Evolutionary conservation across 805 yeast genomes (phyloP), one percentile per base, ranked within the genome.

Genomic region (Lipomyces orientalis): DNA sequence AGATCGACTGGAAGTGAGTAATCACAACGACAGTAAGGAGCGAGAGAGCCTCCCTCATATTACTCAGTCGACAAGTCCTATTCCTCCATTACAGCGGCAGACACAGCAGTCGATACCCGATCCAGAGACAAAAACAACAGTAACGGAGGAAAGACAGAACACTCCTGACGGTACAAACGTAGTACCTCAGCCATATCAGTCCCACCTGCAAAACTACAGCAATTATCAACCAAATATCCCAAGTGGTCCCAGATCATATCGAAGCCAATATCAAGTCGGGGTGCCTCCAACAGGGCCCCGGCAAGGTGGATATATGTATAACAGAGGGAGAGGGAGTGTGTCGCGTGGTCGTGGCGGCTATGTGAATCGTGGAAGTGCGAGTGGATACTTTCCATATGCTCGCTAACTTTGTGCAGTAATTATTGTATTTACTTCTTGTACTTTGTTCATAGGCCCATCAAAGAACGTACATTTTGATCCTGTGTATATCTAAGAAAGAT

Each of bases 341-440:
- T 31, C 37, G 22, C n/a, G 49, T 31, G n/a, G 34, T 19, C 35
- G 37, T 33, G 34, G 62, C 12, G 62, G 62, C 8, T 52, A 54
- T 46, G 10, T n/a, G 19, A 19, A 43, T 19, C 22, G 55, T 25
- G 62, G 62, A 35, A 43, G 22, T 19, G 35, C 7, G n/a, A 16
- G 34, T n/a, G 55, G 64, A 9, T 64, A 64, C 31, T 65, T 57
- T 49, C 67, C 67, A 2, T 64, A 67, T 52, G n/a, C 70, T n/a
- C 64, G 70, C 16, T 66, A 39, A 43, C 29, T 9, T 34, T 39
- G 4, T 33, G 4, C 33, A 22, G 25, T 52, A 52, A 52, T 25
- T 31, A 25, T 1, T 25, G 29, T 25, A 25, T 25, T 25, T 25
- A 25, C 29, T 25, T 25, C 3, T 16, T n/a, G 8, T 7, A 10